A percentile compares a stretch with the other conserved stretches of the same genome.
phyloP scores from a whole-genome alignment of 208 protist genomes.

The Wallacemonas sp. region DNA sequence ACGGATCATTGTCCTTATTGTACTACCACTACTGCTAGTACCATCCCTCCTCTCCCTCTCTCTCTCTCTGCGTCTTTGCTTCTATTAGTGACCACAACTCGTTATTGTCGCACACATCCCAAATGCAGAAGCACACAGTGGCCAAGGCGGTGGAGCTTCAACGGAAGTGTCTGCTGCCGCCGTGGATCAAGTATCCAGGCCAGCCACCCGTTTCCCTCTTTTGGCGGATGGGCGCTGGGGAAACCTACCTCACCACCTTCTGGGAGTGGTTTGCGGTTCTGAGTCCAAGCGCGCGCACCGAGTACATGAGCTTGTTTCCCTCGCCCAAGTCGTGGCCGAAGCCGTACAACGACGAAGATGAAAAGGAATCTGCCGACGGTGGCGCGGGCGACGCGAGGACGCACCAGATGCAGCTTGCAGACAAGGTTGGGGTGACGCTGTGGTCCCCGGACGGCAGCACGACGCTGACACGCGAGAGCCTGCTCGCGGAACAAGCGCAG shows the following conservation, averaged over 20 bases:
- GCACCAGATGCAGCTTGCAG: neutral
- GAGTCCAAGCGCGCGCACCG: neutral
- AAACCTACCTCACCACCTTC: slow-evolving; percentile 1
- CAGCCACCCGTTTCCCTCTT: slow-evolving; percentile 6
- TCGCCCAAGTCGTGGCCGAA: slow-evolving; percentile 5
- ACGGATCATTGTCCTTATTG: too few relatives aligned
- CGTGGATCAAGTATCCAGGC: slow-evolving; percentile 5
- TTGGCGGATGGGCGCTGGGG: slow-evolving; percentile 6
- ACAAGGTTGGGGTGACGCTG: neutral
- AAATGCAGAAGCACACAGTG: too few relatives aligned
- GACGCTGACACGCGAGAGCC: neutral
- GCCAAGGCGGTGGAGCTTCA: too few relatives aligned
- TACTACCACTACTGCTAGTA: too few relatives aligned
- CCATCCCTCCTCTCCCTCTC: too few relatives aligned
- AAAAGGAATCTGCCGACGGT: neutral
- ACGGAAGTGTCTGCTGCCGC: neutral
- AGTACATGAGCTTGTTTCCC: slow-evolving; percentile 2
- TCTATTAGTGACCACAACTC: too few relatives aligned
- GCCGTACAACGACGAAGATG: neutral
- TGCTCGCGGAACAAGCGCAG: slow-evolving; percentile 6
- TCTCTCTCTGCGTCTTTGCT: too few relatives aligned
- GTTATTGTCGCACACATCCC: too few relatives aligned
- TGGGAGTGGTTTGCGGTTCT: neutral
- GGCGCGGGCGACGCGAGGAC: neutral
- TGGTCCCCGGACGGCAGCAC: neutral